phyloP scores from a whole-genome alignment of 2,329 filamentous ascomycete species.

The Phaeosphaeriaceae sp. region DNA sequence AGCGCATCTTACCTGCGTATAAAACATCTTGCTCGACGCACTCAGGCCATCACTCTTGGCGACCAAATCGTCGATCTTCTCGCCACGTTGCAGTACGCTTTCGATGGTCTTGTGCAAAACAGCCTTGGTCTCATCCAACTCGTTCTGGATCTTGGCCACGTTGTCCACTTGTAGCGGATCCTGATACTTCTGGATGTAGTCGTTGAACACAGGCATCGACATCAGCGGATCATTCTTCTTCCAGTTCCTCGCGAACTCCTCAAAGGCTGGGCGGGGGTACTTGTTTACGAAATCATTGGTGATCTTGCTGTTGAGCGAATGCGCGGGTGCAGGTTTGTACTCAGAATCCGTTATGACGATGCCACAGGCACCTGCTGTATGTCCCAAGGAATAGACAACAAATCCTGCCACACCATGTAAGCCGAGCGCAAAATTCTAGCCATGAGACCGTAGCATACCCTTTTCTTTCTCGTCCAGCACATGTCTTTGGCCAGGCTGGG shows the following conservation, averaged over 20 bases:
- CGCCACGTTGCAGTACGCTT: constrained; percentile 83
- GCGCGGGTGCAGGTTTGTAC: constrained; percentile 76
- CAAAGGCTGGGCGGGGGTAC: constrained; percentile 74
- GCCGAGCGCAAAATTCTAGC: not conserved
- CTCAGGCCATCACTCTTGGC: constrained; percentile 92
- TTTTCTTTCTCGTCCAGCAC: not conserved
- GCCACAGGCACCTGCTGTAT: constrained; percentile 55
- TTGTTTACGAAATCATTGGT: constrained; percentile 84
- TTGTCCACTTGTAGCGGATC: constrained; percentile 88
- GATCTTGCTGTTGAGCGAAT: constrained; percentile 85
- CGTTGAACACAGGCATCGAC: constrained; percentile 75
- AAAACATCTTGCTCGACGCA: constrained; percentile 97
- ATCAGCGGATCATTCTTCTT: constrained; percentile 51
- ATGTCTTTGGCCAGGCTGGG: not conserved
- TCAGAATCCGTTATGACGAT: constrained; percentile 57
- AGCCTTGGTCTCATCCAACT: constrained; percentile 97
- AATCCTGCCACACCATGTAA: constrained; percentile 58
- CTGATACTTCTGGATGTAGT: constrained; percentile 81
- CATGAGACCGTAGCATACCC: constrained; percentile 7
- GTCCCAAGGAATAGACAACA: constrained; percentile 61
- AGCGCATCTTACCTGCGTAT: constrained; percentile 67
- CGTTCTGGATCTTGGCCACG: constrained; percentile 94
- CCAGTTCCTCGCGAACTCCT: constrained; percentile 45
- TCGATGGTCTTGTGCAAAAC: constrained; percentile 97
- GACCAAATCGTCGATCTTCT: constrained; percentile 95